phyloP scores from a whole-genome alignment of 2,329 filamentous ascomycete genomes.

The Colletotrichum eleusines region DNA sequence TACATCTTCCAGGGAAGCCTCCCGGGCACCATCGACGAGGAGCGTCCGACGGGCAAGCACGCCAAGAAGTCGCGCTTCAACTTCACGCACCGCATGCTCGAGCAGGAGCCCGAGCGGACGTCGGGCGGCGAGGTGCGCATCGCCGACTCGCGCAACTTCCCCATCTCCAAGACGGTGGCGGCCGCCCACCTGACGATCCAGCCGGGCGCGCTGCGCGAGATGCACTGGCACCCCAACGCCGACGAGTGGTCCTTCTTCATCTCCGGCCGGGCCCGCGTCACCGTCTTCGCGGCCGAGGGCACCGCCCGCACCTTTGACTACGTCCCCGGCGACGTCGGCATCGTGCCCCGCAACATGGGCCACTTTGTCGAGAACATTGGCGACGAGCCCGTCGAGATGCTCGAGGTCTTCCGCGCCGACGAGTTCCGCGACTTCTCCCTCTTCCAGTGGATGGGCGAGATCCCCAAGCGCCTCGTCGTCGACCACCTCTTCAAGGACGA shows the following conservation, averaged over 20 bases:
- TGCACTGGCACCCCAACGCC: constrained; percentile 85
- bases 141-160: constrained; percentile 81
- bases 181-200: constrained; percentile 79
- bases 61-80: constrained; percentile 76
- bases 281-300: constrained; percentile 78
- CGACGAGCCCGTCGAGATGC: constrained; percentile 79
- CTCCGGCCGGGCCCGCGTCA: constrained; percentile 76
- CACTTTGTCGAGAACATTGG: constrained; percentile 87
- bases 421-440: constrained; percentile 79
- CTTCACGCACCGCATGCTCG: constrained; percentile 80
- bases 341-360: constrained; percentile 81
- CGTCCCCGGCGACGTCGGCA: constrained; percentile 78
- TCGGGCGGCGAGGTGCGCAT: constrained; percentile 80
- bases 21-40: constrained; percentile 74
- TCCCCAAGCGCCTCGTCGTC: constrained; percentile 72
- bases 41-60: constrained; percentile 69
- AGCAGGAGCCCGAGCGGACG: constrained; percentile 73
- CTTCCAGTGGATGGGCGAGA: constrained; percentile 82
- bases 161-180: constrained; percentile 78
- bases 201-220: constrained; percentile 79
- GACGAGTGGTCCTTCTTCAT: constrained; percentile 89
- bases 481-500: constrained; percentile 76
- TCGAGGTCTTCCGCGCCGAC: constrained; percentile 80
- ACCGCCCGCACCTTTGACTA: constrained; percentile 83
- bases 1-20: constrained; percentile 82